A percentile compares a stretch with the other conserved stretches of the same genome.
Conservation (phyloP, 2,329 filamentous ascomycete species). For the Penicillium concentricum region DNA sequence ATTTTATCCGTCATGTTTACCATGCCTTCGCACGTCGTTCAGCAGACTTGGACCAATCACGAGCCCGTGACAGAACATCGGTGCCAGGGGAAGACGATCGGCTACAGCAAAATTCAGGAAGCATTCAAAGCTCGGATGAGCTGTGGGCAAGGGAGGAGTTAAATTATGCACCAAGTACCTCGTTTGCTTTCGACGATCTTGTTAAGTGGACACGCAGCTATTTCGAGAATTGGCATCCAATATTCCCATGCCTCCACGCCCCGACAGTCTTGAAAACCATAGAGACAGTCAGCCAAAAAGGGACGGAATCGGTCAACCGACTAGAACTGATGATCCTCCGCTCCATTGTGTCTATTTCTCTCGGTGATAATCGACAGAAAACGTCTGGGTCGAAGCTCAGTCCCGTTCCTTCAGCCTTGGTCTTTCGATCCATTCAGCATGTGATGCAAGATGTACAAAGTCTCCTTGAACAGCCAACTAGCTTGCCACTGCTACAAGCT, state of each 20-base stretch:
- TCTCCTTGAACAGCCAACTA: conserved; percentile 49
- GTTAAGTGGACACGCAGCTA: conserved; percentile 54
- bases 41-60: conserved; percentile 29
- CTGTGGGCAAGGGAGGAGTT: conserved; percentile 19
- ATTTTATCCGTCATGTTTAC: conserved; percentile 58
- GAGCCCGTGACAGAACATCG: conserved; percentile 40
- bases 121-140: conserved; percentile 42
- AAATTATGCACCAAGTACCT: neutral
- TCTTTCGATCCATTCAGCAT: conserved; percentile 52
- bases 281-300: conserved; percentile 42
- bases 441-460: conserved; percentile 52
- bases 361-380: conserved; percentile 53
- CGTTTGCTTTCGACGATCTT: conserved; percentile 49
- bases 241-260: conserved; percentile 58
- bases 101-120: conserved; percentile 24
- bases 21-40: conserved; percentile 45
- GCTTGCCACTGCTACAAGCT: conserved; percentile 51
- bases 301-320: conserved; percentile 29
- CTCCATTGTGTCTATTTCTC: conserved; percentile 54
- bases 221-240: conserved; percentile 59
- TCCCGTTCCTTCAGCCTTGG: conserved; percentile 44
- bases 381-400: conserved; percentile 7
- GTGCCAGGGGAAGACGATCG: conserved; percentile 61
- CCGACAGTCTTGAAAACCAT: conserved; percentile 51
- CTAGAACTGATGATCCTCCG: conserved; percentile 48